Evolutionary conservation across 805 yeast genomes (phyloP).

Genomic region (Candida cerambycidarum): DNA sequence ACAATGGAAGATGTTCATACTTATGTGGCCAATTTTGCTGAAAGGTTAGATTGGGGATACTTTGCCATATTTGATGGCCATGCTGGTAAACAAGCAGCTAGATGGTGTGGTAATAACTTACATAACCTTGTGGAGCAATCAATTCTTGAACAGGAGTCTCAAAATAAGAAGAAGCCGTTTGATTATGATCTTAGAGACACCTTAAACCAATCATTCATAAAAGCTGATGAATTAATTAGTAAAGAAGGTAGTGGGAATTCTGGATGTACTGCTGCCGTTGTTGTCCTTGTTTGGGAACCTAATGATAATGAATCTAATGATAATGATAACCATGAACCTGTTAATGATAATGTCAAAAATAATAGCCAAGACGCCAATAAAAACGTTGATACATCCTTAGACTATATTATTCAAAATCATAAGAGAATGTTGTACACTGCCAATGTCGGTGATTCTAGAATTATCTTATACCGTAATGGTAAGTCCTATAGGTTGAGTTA

Average conservation of each 20-base stretch:
- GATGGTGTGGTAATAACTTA: constrained; percentile 89
- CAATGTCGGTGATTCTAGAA: constrained; percentile 91
- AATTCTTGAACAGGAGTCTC: constrained; percentile 30
- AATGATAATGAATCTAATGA: constrained; percentile 13
- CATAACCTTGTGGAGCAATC: constrained; percentile 67
- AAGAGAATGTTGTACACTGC: constrained; percentile 85
- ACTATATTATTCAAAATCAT: constrained; percentile 32
- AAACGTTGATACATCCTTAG: background rate
- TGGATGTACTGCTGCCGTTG: constrained; percentile 96
- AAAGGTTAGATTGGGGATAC: constrained; percentile 87
- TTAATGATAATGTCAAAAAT: no score
- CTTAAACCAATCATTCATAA: constrained; percentile 65
- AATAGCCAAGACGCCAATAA: no score
- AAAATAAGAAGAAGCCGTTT: background rate
- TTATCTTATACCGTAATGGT: constrained; percentile 75
- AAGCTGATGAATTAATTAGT: constrained; percentile 70
- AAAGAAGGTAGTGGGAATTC: constrained; percentile 66
- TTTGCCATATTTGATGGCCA: constrained; percentile 97
- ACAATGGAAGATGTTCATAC: constrained; percentile 98
- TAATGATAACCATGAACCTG: no score
- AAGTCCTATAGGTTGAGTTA: constrained; percentile 77
- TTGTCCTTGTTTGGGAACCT: constrained; percentile 80
- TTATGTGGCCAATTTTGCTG: constrained; percentile 90
- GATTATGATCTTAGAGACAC: constrained; percentile 51
- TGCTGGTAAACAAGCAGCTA: constrained; percentile 90